These are phyloP conservation scores for Cladochytrium replicatum DNA, from an alignment of 192 early-diverging fungal genomes.

Conservation along the genomic window DNA sequence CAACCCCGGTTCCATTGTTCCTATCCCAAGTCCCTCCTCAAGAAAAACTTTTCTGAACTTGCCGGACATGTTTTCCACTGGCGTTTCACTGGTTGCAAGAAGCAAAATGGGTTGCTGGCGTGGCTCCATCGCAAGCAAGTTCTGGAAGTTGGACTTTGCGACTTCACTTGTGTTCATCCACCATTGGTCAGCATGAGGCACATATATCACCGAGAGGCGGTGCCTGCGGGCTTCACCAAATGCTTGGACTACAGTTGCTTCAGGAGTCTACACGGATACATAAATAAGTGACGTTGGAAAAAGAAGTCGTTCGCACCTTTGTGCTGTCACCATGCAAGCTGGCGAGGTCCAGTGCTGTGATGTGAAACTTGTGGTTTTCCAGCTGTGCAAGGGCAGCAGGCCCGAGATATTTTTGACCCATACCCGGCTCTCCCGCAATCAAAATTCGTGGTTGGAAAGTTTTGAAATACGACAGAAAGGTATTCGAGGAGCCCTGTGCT, in stretches of 20 bases:
- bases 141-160: constrained; percentile 31
- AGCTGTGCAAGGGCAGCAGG: constrained; percentile 43
- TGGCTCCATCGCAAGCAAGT: constrained; percentile 37
- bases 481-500: too few species aligned
- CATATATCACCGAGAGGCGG: constrained; percentile 45
- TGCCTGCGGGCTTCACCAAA: constrained; percentile 53
- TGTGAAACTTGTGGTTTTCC: constrained; percentile 38
- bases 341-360: constrained; percentile 33
- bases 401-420: constrained; percentile 49
- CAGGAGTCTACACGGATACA: constrained; percentile 22
- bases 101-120: constrained; percentile 42
- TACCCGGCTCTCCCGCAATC: constrained; percentile 43
- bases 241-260: constrained; percentile 38
- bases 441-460: constrained; percentile 49
- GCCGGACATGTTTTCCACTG: constrained; percentile 19
- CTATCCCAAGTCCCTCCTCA: neutral
- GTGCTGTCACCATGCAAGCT: neutral
- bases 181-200: constrained; percentile 45
- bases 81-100: constrained; percentile 42
- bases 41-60: constrained; percentile 12
- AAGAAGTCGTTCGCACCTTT: constrained; percentile 2
- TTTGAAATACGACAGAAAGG: constrained; percentile 21
- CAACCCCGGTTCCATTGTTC: constrained; percentile 14
- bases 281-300: constrained; percentile 5
- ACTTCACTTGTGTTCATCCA: constrained; percentile 35